These are phyloP conservation scores for Globisporangium yorkense DNA, from an alignment of 352 stramenopile genomes.

Conservation along the genomic window DNA sequence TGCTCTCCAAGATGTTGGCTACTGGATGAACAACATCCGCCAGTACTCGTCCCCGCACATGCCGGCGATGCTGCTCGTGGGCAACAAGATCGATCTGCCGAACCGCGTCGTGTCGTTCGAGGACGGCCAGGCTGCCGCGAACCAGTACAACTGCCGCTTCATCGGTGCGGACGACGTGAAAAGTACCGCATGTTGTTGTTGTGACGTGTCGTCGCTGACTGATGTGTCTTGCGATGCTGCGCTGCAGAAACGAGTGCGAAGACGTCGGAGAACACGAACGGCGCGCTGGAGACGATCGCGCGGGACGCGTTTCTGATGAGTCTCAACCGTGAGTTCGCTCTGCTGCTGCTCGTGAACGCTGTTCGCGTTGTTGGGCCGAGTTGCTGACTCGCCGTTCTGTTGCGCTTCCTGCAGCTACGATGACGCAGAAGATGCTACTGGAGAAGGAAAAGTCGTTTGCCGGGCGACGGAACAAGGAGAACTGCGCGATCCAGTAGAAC, in stretches of 20 bases:
- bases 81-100: constrained; percentile 91
- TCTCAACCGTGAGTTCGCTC: constrained; percentile 63
- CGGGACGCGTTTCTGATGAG: constrained; percentile 83
- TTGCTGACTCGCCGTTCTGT: background rate
- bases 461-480: constrained; percentile 71
- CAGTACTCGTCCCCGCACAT: constrained; percentile 76
- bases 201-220: background rate
- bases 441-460: constrained; percentile 74
- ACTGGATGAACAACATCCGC: constrained; percentile 96
- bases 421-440: constrained; percentile 75
- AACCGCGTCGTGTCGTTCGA: constrained; percentile 76
- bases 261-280: constrained; percentile 84
- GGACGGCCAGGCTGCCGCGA: constrained; percentile 72
- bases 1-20: constrained; percentile 76
- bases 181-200: too few relatives aligned
- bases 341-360: background rate
- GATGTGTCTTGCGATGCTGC: background rate
- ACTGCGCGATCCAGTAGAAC: constrained; percentile 64
- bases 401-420: constrained; percentile 29
- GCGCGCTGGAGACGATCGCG: constrained; percentile 80
- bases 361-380: background rate
- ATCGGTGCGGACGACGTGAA: constrained; percentile 42
- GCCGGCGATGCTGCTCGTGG: constrained; percentile 83
- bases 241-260: constrained; percentile 83
- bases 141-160: constrained; percentile 83